Conservation (phyloP, 805 yeast species). For the Wickerhamiella siamensis region DNA sequence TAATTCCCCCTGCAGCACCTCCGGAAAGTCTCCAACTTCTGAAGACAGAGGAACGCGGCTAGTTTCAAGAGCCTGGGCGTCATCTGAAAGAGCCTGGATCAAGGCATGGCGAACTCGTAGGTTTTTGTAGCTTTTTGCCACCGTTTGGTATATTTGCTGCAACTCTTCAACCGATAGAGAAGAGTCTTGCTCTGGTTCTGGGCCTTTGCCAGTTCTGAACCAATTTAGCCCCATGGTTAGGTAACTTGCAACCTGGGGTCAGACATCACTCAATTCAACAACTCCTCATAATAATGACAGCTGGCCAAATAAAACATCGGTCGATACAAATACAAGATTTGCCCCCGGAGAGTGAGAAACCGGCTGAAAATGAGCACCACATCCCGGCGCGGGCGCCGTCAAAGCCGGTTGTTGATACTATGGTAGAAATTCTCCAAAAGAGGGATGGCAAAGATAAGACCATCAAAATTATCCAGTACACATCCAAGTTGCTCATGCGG, state of each 20-base stretch:
- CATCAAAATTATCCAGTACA: conserved; percentile 21
- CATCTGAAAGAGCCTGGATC: background rate
- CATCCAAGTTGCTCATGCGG: conserved; percentile 17
- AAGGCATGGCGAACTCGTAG: background rate
- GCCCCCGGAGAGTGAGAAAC: too few relatives aligned
- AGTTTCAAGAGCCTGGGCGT: background rate
- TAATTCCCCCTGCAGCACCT: background rate
- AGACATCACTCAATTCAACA: too few relatives aligned
- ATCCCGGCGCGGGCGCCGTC: too few relatives aligned
- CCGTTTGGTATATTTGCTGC: background rate
- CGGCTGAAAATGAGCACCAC: too few relatives aligned
- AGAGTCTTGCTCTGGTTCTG: too few relatives aligned
- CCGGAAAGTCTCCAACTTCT: background rate
- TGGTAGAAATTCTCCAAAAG: conserved; percentile 12
- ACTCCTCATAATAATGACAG: too few relatives aligned
- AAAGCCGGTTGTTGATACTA: conserved; percentile 5
- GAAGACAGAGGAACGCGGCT: background rate
- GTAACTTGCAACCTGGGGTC: too few relatives aligned
- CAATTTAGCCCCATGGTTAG: background rate
- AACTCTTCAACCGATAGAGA: too few relatives aligned
- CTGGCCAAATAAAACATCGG: too few relatives aligned
- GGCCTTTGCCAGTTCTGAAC: too few relatives aligned
- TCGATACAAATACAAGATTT: too few relatives aligned
- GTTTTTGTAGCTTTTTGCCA: background rate
- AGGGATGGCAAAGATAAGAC: conserved; percentile 22